A percentile compares a stretch with the other conserved stretches of the same genome.
Conservation (phyloP, 495 filamentous ascomycete species). For the Neurospora sp. region DNA sequence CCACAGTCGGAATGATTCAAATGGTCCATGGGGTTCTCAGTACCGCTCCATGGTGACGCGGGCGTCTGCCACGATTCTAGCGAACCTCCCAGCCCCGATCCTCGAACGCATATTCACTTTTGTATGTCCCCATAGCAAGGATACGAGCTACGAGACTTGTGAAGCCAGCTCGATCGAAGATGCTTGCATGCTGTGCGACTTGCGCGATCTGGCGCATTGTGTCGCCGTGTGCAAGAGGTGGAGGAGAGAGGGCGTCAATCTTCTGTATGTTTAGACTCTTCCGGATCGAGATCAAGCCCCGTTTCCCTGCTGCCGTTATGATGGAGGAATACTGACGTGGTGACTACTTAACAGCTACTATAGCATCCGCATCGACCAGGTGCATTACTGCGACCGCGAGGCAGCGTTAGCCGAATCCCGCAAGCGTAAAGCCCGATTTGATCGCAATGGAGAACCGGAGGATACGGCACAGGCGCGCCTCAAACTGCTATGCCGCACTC, state of each 20-base stretch:
- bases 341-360: constrained; percentile 51
- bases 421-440: constrained; percentile 62
- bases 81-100: constrained; percentile 49
- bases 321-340: constrained; percentile 2
- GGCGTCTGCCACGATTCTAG: constrained; percentile 21
- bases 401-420: constrained; percentile 66
- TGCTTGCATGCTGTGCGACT: constrained; percentile 91
- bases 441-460: constrained; percentile 64
- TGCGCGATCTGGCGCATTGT: constrained; percentile 80
- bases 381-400: constrained; percentile 91
- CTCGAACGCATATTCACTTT: constrained; percentile 65
- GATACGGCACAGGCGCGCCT: constrained; percentile 71
- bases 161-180: constrained; percentile 74
- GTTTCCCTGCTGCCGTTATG: neutral
- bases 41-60: constrained; percentile 13
- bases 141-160: constrained; percentile 68
- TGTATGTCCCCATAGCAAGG: constrained; percentile 74
- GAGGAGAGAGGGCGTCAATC: constrained; percentile 43
- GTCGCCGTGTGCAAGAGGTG: constrained; percentile 63
- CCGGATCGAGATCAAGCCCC: neutral
- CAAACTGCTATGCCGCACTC: constrained; percentile 64
- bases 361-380: constrained; percentile 83
- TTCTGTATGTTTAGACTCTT: constrained; percentile 45
- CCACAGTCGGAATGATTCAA: neutral
- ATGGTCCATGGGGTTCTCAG: neutral